Percentiles rank a stretch among this genome's conserved stretches.
Evolutionary conservation across 2,329 filamentous ascomycete genomes (phyloP).

Genomic region (Aspergillus sclerotialis): DNA sequence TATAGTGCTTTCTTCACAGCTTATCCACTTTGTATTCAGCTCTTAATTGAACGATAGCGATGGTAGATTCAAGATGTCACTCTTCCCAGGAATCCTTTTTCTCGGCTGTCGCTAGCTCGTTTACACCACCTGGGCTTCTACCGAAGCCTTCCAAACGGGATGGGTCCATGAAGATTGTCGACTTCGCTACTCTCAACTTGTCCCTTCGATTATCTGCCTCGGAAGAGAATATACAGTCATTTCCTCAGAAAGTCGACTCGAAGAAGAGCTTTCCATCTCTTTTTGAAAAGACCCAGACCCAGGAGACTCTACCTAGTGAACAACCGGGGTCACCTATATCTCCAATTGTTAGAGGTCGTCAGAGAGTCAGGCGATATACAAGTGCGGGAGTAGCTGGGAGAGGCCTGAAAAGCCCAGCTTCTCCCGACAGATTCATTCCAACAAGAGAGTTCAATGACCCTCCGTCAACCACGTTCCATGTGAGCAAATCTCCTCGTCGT

Average conservation of each 20-base stretch:
- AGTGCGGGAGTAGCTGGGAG: slow-evolving; percentile 6
- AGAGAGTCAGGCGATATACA: slow-evolving; percentile 10
- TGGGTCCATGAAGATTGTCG: background rate
- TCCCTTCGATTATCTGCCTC: background rate
- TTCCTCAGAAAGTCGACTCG: background rate
- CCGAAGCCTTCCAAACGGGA: background rate
- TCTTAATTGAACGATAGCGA: slow-evolving; percentile 8
- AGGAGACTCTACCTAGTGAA: background rate
- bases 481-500: slow-evolving; percentile 43
- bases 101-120: slow-evolving; percentile 2
- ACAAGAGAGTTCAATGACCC: slow-evolving; percentile 35
- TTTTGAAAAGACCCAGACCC: background rate
- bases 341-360: slow-evolving; percentile 8
- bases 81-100: slow-evolving; percentile 15
- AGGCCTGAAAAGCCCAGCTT: slow-evolving; percentile 17
- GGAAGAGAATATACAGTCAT: background rate
- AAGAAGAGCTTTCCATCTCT: background rate
- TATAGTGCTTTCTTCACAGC: too few relatives aligned
- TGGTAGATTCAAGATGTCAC: slow-evolving; percentile 19
- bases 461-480: slow-evolving; percentile 44
- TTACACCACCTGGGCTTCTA: slow-evolving; percentile 8
- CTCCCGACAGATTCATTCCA: slow-evolving; percentile 55
- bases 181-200: background rate
- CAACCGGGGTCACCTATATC: background rate
- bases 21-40: too few relatives aligned